Percentiles rank a stretch among this genome's conserved stretches.
phyloP scores from a whole-genome alignment of 2,329 filamentous ascomycete species.

The Exophiala sideris region DNA sequence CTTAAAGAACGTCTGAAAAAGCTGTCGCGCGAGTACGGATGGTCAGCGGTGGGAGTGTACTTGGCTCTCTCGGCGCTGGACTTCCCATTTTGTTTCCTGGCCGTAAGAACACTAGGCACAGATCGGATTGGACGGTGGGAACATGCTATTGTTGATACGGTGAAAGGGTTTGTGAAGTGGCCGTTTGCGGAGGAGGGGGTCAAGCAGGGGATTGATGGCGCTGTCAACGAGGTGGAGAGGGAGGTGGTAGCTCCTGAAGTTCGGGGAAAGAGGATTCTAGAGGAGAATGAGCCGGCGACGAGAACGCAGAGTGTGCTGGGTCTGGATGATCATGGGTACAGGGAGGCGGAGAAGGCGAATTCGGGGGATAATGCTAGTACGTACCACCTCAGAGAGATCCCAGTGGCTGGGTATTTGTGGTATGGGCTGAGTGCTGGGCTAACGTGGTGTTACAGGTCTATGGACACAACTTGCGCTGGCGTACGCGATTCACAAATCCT shows the following conservation, averaged over 20 bases:
- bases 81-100: conserved; percentile 91
- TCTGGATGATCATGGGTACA: conserved; percentile 50
- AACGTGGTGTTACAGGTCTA: conserved; percentile 48
- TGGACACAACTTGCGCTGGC: conserved; percentile 88
- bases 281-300: conserved; percentile 20
- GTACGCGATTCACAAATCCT: conserved; percentile 96
- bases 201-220: conserved; percentile 11
- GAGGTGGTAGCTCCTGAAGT: conserved; percentile 43
- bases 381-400: too few relatives aligned
- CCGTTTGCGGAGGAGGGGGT: conserved; percentile 17
- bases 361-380: conserved; percentile 68
- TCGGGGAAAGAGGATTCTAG: conserved; percentile 22
- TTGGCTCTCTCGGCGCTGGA: conserved; percentile 77
- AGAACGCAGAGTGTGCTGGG: conserved; percentile 30
- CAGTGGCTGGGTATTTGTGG: too few relatives aligned
- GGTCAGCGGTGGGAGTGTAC: conserved; percentile 91
- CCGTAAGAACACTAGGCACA: conserved; percentile 77
- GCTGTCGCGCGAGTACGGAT: conserved; percentile 88
- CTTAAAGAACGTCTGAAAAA: conserved; percentile 73
- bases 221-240: conserved; percentile 21
- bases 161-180: conserved; percentile 34
- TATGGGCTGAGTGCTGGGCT: too few relatives aligned
- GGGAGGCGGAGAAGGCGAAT: conserved; percentile 60
- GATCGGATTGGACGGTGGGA: conserved; percentile 70
- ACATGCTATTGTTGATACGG: conserved; percentile 39